phyloP scores from a whole-genome alignment of 306 rosid genomes.

The Aeschynomene evenia region DNA sequence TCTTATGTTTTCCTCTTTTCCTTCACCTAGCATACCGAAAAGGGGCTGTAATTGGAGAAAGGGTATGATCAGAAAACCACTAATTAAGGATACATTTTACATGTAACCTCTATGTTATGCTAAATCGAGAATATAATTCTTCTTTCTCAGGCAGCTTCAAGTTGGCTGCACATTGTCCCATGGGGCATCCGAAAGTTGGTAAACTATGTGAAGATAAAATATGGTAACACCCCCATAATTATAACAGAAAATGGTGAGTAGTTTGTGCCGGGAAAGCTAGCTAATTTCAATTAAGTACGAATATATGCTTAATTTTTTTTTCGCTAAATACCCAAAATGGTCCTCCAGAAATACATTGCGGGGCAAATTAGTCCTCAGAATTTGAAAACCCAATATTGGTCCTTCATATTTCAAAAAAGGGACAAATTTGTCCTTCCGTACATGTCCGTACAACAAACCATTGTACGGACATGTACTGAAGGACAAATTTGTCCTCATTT shows the following conservation, averaged over 20 bases:
- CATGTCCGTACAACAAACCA: too few species aligned
- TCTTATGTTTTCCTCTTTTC: constrained; percentile 33
- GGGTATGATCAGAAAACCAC: constrained; percentile 49
- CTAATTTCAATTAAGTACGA: background rate
- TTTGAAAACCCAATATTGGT: too few species aligned
- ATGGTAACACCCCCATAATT: constrained; percentile 63
- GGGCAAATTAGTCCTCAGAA: too few species aligned
- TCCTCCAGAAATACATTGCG: too few species aligned
- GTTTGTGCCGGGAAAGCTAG: background rate
- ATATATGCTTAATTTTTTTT: background rate
- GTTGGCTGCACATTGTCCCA: constrained; percentile 85
- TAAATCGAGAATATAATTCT: background rate
- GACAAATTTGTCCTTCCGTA: too few species aligned
- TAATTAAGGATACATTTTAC: background rate
- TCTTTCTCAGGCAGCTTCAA: constrained; percentile 72
- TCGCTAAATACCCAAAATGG: too few species aligned
- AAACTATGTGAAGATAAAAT: constrained; percentile 60
- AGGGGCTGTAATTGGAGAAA: constrained; percentile 79
- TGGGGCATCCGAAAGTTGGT: constrained; percentile 87
- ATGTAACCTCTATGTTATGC: background rate
- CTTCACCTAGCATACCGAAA: constrained; percentile 55
- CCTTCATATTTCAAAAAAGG: too few species aligned
- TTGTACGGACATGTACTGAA: too few species aligned
- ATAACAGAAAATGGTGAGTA: constrained; percentile 85
- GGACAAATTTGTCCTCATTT: too few species aligned